phyloP scores from a whole-genome alignment of 495 filamentous ascomycete genomes.

The Friedmanniomyces endolithicus region DNA sequence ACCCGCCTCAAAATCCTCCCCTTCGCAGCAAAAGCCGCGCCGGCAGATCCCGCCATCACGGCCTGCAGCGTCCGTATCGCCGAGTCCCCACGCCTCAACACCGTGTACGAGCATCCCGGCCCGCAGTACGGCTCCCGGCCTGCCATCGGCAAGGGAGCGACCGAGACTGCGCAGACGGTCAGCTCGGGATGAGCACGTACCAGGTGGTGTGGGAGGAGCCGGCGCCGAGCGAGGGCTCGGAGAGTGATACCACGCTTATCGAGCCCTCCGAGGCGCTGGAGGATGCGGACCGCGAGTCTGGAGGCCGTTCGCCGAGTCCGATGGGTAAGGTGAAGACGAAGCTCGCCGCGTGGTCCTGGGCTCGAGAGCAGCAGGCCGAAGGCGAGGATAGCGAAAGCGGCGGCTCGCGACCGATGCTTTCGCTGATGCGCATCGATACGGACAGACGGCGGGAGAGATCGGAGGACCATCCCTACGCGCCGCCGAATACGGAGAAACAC shows the following conservation, averaged over 20 bases:
- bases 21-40: background rate
- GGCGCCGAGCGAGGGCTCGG: background rate
- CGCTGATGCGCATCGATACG: background rate
- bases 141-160: background rate
- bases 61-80: conserved; percentile 6
- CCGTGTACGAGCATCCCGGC: conserved; percentile 5
- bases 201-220: conserved; percentile 10
- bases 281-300: background rate
- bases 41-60: conserved; percentile 8
- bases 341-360: conserved; percentile 17
- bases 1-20: background rate
- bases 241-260: background rate
- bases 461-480: conserved; percentile 3
- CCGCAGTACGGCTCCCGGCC: background rate
- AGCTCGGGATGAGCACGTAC: background rate
- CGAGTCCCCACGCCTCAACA: conserved; percentile 1
- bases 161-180: conserved; percentile 5
- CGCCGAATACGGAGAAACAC: conserved; percentile 7
- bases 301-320: background rate
- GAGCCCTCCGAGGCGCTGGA: background rate
- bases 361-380: background rate
- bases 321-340: conserved; percentile 14
- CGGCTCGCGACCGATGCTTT: background rate
- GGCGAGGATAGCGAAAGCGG: background rate
- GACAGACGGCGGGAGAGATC: background rate